Base-by-base conservation (phyloP, 78 protist species). In the Dictyostelium intermedium region DNA sequence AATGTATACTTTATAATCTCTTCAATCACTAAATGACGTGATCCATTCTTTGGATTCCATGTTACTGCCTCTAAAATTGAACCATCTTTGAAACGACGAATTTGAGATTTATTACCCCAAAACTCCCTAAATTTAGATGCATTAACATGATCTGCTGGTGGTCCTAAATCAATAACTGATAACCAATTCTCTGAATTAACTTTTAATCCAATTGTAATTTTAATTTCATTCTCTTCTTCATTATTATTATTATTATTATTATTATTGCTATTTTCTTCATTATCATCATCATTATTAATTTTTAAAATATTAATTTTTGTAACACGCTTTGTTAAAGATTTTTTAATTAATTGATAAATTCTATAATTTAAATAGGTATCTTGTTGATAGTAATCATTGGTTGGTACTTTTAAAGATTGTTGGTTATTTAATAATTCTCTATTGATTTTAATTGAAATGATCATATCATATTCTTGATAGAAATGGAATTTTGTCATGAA, bases 31-130 rank as follows among this genome's bases (percentile, higher is more conserved):
- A 86, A 25, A 34, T 91, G 95, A 35, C 95, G 45, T 20, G 27
- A 63, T 5, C 74, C 81, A 23, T 77, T 53, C 18, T 69, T 63
- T 61, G 91, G 84, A 2, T 41, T 77, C 96, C 96, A 92, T 5
- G 87, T 66, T 7, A 77, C 96, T 9, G 96, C 91, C 9, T 92
- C 83, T 5, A 32, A 25, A 23, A 92, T 92, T 11, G 96, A 84
- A 45, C 96, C 96, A 82, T 92, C 96, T 34, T 84, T 85, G 69
- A 92, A 92, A 76, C 96, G 83, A 61, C 96, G 77, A 16, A 92
- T 16, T 43, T 83, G 91, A 20, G 91, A 85, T 50, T 77, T 83
- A 66, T 43, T n/a, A 50, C 96, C 96, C 96, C 96, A 92, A 20
- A 78, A 77, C 10, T 83, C 60, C 20, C 66, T 74, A 84, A 92